Conservation (phyloP, 2,329 filamentous ascomycete species). For the Trichoderma sp. region DNA sequence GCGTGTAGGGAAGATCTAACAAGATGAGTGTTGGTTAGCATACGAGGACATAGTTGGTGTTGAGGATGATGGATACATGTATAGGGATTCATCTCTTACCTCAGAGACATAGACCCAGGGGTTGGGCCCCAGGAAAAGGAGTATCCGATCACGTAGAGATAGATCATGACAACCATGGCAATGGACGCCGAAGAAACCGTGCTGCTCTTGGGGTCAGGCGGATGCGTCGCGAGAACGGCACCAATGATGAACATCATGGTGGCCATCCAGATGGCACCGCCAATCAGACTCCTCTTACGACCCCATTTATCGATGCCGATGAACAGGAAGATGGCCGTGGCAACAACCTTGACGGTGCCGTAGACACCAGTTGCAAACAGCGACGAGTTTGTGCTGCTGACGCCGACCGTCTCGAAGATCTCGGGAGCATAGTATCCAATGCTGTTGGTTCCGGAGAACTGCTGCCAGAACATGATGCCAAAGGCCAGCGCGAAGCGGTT, state of each 20-base stretch:
- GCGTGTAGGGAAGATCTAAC: constrained; percentile 23
- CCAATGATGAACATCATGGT: constrained; percentile 49
- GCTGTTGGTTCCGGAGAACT: constrained; percentile 34
- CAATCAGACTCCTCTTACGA: constrained; percentile 61
- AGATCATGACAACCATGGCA: constrained; percentile 27
- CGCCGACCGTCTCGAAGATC: constrained; percentile 34
- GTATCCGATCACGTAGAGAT: constrained; percentile 22
- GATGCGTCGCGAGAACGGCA: constrained; percentile 26
- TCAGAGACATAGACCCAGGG: constrained; percentile 26
- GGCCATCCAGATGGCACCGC: constrained; percentile 67
- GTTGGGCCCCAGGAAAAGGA: constrained; percentile 26
- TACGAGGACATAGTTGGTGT: not conserved
- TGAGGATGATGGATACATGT: not conserved
- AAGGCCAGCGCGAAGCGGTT: constrained; percentile 18
- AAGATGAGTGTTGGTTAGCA: not conserved
- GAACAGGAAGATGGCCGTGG: constrained; percentile 46
- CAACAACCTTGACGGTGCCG: constrained; percentile 32
- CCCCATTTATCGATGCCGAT: constrained; percentile 38
- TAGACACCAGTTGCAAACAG: constrained; percentile 36
- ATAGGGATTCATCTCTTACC: not conserved
- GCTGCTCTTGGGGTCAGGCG: constrained; percentile 15
- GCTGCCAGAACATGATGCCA: constrained; percentile 24
- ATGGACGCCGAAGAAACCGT: constrained; percentile 24
- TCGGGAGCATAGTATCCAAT: constrained; percentile 36
- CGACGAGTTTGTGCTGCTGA: constrained; percentile 27